Evolutionary conservation across 441 rosid genomes (phyloP), one percentile per base, ranked within the genome.

Genomic region (Eruca vesicaria): DNA sequence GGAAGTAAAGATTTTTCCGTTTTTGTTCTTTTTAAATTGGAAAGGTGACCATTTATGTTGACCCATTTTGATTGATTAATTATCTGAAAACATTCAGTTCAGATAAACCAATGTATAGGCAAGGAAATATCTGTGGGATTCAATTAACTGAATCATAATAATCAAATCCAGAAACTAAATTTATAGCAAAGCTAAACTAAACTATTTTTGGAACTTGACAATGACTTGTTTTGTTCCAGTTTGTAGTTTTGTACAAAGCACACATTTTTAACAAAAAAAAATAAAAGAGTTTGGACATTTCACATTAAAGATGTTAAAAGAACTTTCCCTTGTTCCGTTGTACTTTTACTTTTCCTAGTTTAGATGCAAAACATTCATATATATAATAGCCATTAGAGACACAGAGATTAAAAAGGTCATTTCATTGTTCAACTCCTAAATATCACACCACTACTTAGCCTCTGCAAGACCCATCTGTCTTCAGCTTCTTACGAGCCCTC

Each of bases 401-500:
- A 29, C 2, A 20, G 15, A 21, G 63, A 58, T 19, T 53, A 62
- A 35, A 63, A 35, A n/a, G n/a, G 35, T 35, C 31, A 12, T 43
- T 64, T 48, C 55, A 63, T 63, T 64, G 55, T 63, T 76, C 7
- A 56, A 33, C 52, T 69, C 65, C 55, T 48, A 68, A 3, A 35
- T 33, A 33, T 36, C 48, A 50, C 3, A 43, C 20, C 72, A 70
- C 67, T 33, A 66, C 36, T 58, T 71, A n/a, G 58, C 16, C 36
- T 14, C 80, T 58, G 72, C 76, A 60, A n/a, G 53, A 21, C 83
- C 87, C 56, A 62, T 79, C 77, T 14, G 58, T 62, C 79, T 72
- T 84, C 60, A 77, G 79, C 84, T 83, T 90, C 78, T 86, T 84
- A 29, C 21, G 58, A 56, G 58, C 74, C 36, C 82, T 77, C 43